phyloP scores from a whole-genome alignment of 345 rosid genomes.

The Lepidium didymum region DNA sequence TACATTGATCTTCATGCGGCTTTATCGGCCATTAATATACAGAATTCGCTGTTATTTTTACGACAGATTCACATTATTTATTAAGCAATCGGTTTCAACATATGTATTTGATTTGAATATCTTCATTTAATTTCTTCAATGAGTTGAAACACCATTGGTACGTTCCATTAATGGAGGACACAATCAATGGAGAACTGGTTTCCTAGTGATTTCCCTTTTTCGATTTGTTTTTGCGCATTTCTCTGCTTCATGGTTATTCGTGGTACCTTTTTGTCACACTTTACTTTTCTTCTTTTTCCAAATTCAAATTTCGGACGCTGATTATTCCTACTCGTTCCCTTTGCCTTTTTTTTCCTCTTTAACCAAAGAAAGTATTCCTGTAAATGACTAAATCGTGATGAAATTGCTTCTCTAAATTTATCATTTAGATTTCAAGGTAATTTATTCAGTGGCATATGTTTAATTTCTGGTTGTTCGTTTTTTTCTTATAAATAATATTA shows the following conservation, averaged over 20 bases:
- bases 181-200: background rate
- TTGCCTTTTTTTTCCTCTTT: background rate
- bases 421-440: background rate
- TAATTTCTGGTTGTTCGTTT: background rate
- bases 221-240: background rate
- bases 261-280: conserved; percentile 5
- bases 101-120: background rate
- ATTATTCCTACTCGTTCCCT: background rate
- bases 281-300: conserved; percentile 14
- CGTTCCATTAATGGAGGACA: background rate
- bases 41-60: conserved; percentile 1
- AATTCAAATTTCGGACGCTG: conserved; percentile 23
- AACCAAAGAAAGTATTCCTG: background rate
- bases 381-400: background rate
- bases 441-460: background rate
- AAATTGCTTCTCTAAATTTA: background rate
- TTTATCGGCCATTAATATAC: background rate
- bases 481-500: background rate
- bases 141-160: background rate
- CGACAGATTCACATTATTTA: background rate
- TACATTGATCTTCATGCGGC: background rate
- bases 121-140: background rate
- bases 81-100: background rate
- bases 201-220: conserved; percentile 8
- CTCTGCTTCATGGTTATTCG: background rate